Evolutionary conservation across 169 alveolate genomes (phyloP), one percentile per base, ranked within the genome.

Genomic region (Neospora caninum): DNA sequence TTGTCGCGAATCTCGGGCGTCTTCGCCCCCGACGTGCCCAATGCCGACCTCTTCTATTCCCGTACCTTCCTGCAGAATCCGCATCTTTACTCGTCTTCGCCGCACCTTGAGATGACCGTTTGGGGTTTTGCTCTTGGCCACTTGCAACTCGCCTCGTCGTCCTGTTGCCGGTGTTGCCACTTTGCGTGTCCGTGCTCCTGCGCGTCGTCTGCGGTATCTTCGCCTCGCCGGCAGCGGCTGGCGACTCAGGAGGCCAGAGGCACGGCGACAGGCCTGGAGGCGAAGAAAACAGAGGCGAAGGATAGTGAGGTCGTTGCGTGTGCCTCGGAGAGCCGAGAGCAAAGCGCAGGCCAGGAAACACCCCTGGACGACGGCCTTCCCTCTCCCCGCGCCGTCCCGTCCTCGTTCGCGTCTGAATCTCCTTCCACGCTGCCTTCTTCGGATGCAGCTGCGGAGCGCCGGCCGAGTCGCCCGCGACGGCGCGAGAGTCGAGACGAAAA

Each of bases 161-260:
- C 94, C 9, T 91, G 91, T 80, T 91, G 94, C 84, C 80, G 91
- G 83, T 80, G 94, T 91, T 91, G 94, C 94, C 78, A 80, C 94
- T 82, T 43, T 6, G 27, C 49, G 27, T 38, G 58, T n/a, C 39
- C 7, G 34, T 69, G 6, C 39, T 69, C 18, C 82, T 69, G 42
- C 39, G 4, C 73, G 73, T 64, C 73, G 18, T 64, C 73, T 64
- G 27, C 73, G n/a, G n/a, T n/a, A n/a, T 49, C 58, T 13, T 49
- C 58, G 58, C 58, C 58, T 49, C 58, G 58, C 58, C 58, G 58
- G 4, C 13, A 7, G 64, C 64, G 64, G 64, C 64, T 7, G 27
- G 64, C 64, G 27, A 18, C 64, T 18, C 64, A 18, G 18, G 64
- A 53, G 64, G n/a, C n/a, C n/a, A 53, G 64, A 18, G 64, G 27